Base-by-base conservation (phyloP, 345 rosid genomes). In the Capsella bursapastoris region DNA sequence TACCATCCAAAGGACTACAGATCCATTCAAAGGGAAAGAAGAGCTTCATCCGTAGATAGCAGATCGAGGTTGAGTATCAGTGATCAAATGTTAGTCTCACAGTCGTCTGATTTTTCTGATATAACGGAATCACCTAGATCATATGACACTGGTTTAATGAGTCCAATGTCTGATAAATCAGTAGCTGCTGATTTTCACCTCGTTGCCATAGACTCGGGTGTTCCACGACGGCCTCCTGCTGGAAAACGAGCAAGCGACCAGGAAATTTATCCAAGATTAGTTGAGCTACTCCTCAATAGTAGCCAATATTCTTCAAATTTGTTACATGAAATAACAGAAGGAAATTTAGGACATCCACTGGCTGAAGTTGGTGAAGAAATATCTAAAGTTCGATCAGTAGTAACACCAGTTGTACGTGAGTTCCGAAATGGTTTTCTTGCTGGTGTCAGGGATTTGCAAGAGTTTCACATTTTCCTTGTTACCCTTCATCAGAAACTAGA, bases 171-270 rank as follows among this genome's bases (percentile, higher is more conserved):
- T 69, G 84, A 82, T 58, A 84, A 82, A 37, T 80, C 87, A 5
- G 57, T 70, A 3, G 55, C 76, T 65, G 60, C 89, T 72, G 87
- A 84, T 75, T 84, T 82, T 69, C 87, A 84, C 59, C 83, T 90
- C 45, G 90, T 95, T 48, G 93, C 96, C 57, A 95, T 92, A 80
- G 99, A 95, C 84, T 90, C 98, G 6, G 90, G 90, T 59, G 96
- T 95, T 82, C 99, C 99, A 25, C 92, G 99, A 34, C 83, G 99
- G 15, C 99, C 99, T 72, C 99, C 99, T 48, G 94, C 93, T 51
- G 99, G 89, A 70, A 95, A 92, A 86, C 97, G 97, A 48, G 65
- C 97, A 71, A 89, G 94, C 75, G 99, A 95, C 82, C 97, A 90
- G 44, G 85, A 81, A 60, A 87, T 82, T 71, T 95, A 95, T 84